phyloP scores from a whole-genome alignment of 805 yeast genomes.

The Pichia rugopelliculosa region DNA sequence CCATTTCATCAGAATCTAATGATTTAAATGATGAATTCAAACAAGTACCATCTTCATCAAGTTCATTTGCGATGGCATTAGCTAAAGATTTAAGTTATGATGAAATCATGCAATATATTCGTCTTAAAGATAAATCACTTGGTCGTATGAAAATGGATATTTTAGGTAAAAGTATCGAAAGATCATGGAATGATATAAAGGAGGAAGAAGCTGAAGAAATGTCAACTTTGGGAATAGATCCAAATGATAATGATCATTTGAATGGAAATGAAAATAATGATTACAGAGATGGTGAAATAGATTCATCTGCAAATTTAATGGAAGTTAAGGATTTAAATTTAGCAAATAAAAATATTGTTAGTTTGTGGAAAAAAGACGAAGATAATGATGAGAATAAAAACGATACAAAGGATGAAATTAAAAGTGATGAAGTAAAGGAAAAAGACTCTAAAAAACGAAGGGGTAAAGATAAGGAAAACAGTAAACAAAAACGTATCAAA shows the following conservation, averaged over 20 bases:
- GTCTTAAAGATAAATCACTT: constrained; percentile 57
- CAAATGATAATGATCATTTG: constrained; percentile 5
- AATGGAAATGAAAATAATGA: constrained; percentile 8
- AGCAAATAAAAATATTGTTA: constrained; percentile 70
- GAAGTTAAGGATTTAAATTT: constrained; percentile 57
- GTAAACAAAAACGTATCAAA: constrained; percentile 22
- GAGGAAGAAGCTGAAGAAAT: constrained; percentile 59
- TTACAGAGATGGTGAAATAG: constrained; percentile 19
- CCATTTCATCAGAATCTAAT: not conserved
- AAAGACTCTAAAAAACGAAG: constrained; percentile 23
- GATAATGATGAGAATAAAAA: constrained; percentile 10
- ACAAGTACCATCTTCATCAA: not conserved
- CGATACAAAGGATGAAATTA: constrained; percentile 15
- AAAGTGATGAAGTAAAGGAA: constrained; percentile 22
- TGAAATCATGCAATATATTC: constrained; percentile 53
- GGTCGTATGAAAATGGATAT: constrained; percentile 60
- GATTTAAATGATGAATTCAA: not conserved
- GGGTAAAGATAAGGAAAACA: constrained; percentile 35
- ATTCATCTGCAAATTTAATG: constrained; percentile 45
- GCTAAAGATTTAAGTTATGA: constrained; percentile 50
- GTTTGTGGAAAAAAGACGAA: constrained; percentile 47
- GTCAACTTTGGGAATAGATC: constrained; percentile 26
- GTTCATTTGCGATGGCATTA: constrained; percentile 36
- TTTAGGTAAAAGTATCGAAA: constrained; percentile 57
- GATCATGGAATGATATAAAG: constrained; percentile 45